phyloP scores from a whole-genome alignment of 306 rosid genomes.

The Rubus idaeus region DNA sequence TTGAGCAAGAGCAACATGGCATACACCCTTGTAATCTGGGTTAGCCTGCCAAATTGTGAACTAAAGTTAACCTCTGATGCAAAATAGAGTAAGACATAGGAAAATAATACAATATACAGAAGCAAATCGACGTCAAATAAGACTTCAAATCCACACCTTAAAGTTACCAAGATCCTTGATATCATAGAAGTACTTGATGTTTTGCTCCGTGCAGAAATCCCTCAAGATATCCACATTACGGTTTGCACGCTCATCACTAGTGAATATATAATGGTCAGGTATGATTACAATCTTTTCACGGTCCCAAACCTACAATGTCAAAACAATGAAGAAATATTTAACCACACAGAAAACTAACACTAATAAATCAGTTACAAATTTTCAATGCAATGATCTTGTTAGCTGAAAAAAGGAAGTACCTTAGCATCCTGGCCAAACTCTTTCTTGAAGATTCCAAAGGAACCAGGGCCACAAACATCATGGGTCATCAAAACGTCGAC shows the following conservation, averaged over 20 bases:
- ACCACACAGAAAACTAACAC: not conserved
- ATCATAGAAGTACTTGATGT: conserved; percentile 93
- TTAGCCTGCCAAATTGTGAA: conserved; percentile 61
- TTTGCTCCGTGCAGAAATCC: conserved; percentile 83
- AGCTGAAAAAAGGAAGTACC: conserved; percentile 36
- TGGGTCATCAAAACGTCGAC: conserved; percentile 90
- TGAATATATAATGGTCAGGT: conserved; percentile 94
- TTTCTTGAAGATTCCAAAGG: conserved; percentile 87
- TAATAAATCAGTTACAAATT: not conserved
- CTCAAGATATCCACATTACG: conserved; percentile 93
- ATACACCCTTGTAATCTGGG: conserved; percentile 97
- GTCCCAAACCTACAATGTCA: conserved; percentile 79
- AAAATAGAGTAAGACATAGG: conserved; percentile 9
- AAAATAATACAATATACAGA: not conserved
- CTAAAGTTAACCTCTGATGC: conserved; percentile 11
- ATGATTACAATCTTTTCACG: conserved; percentile 86
- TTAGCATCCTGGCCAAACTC: conserved; percentile 89
- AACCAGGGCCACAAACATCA: conserved; percentile 95
- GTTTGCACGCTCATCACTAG: conserved; percentile 88
- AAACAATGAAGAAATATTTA: not conserved
- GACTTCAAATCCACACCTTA: conserved; percentile 49
- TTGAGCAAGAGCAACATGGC: conserved; percentile 96
- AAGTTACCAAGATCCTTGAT: conserved; percentile 86
- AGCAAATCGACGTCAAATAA: conserved; percentile 1
- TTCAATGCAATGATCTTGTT: not conserved